Evolutionary conservation across 176 grass and related monocot species (phyloP), one percentile per base, ranked within the genome.

Genomic region (Poa pratensis): DNA sequence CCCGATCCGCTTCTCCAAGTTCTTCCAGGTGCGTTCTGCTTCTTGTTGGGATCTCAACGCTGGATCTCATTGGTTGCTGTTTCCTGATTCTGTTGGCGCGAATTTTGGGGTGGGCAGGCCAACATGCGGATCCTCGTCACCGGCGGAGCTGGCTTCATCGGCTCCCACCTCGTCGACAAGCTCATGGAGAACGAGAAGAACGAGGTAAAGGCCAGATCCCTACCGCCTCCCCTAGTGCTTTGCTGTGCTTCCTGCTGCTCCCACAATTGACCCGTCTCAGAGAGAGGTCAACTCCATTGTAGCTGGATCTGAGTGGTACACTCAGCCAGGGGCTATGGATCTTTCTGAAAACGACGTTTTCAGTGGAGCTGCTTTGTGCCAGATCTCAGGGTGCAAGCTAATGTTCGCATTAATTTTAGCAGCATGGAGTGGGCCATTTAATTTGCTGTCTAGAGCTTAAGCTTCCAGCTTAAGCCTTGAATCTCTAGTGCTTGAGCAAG

Each of bases 141-240:
- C 5, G 97, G 97, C 26, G 97, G 97, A 64, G 97, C 97, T 57
- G 97, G 97, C 27, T 99, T 99, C 89, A 99, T 99, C 82, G 97
- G 97, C 68, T 99, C 97, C 5, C 97, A 99, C 87, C 75, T 99
- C 80, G 97, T 99, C 37, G 97, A 99, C 90, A 99, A 81, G 85
- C 91, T 99, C 82, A 99, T 99, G 97, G 97, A 99, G 82, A 99
- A 99, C 85, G 97, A 99, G 89, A 99, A 99, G 89, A 39, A 99
- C 76, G 97, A 99, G 97, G 97, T 99, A 94, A 77, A 37, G 3
- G 26, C 12, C 28, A 79, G 72, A 78, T 88, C 86, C 79, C 35
- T 20, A 0, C 23, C 9, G 6, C 8, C 12, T 3, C 11, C 58
- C 7, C 24, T 69, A 55, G 5, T 50, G n/a, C 66, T 88, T 86